These are phyloP conservation scores for Aspergillus asperescens DNA, from an alignment of 495 filamentous ascomycete genomes.

Conservation along the genomic window DNA sequence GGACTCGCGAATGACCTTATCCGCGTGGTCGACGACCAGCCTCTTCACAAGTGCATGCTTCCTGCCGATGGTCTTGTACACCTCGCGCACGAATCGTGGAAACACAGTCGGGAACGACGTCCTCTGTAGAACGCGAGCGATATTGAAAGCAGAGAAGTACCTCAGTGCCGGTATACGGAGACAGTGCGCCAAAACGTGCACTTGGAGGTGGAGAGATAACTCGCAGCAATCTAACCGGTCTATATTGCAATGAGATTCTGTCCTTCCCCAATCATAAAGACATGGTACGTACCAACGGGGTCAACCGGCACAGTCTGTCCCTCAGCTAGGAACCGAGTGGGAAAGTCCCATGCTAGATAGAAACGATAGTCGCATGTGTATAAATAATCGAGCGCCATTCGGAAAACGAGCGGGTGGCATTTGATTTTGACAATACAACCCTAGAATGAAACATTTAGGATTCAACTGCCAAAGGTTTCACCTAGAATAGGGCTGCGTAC, in stretches of 20 bases:
- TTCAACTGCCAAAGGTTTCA: background rate
- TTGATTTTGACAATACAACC: background rate
- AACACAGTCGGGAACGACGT: background rate
- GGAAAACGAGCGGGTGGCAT: conserved; percentile 3
- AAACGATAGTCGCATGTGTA: background rate
- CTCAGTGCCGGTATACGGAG: background rate
- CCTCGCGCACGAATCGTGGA: conserved; percentile 7
- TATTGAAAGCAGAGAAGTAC: background rate
- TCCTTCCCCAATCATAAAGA: background rate
- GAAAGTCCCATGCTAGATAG: background rate
- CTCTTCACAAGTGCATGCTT: background rate
- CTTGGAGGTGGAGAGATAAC: conserved; percentile 1
- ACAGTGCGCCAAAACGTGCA: background rate
- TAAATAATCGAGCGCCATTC: background rate
- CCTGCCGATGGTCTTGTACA: background rate
- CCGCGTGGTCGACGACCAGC: background rate
- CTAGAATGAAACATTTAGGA: background rate
- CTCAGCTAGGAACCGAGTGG: background rate
- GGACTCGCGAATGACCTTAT: background rate
- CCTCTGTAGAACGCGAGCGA: background rate
- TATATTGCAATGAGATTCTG: background rate
- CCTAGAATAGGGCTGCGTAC: background rate
- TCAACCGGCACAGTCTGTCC: background rate
- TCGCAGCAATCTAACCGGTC: conserved; percentile 4
- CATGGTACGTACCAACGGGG: background rate